Conservation (phyloP, 1,284 basidiomycete genomes). For the Kwoniella shivajii region DNA sequence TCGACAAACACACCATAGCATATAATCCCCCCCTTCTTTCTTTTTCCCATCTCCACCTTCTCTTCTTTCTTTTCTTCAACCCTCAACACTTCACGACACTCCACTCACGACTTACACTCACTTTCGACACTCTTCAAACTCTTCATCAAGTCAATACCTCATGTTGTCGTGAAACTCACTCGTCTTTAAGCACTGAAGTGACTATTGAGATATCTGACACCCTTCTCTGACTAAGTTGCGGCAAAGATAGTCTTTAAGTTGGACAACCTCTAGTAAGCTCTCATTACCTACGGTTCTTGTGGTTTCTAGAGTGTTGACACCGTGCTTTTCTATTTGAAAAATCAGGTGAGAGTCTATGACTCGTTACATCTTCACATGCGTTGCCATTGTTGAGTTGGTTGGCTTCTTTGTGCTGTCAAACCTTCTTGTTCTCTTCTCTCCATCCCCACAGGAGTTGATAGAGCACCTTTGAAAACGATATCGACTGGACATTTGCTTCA, state of each 20-base stretch:
- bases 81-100: constrained; percentile 4
- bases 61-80: constrained; percentile 4
- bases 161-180: constrained; percentile 2
- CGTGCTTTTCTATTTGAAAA: constrained; percentile 16
- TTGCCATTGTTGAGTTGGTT: constrained; percentile 2
- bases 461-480: background rate
- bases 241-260: constrained; percentile 10
- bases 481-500: background rate
- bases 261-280: constrained; percentile 23
- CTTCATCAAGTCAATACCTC: background rate
- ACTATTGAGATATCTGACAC: constrained; percentile 18
- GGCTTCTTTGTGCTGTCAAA: constrained; percentile 9
- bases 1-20: background rate
- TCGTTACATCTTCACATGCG: background rate
- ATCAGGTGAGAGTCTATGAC: constrained; percentile 26
- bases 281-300: constrained; percentile 26
- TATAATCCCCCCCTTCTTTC: background rate
- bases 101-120: background rate
- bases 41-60: constrained; percentile 4
- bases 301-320: constrained; percentile 27
- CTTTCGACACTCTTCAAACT: background rate
- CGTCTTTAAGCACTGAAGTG: constrained; percentile 5
- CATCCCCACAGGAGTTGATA: constrained; percentile 11
- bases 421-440: constrained; percentile 8
- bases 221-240: constrained; percentile 18